Evolutionary conservation across 768 basidiomycete genomes (phyloP).

Genomic region (Rhizopogon salebrosus): DNA sequence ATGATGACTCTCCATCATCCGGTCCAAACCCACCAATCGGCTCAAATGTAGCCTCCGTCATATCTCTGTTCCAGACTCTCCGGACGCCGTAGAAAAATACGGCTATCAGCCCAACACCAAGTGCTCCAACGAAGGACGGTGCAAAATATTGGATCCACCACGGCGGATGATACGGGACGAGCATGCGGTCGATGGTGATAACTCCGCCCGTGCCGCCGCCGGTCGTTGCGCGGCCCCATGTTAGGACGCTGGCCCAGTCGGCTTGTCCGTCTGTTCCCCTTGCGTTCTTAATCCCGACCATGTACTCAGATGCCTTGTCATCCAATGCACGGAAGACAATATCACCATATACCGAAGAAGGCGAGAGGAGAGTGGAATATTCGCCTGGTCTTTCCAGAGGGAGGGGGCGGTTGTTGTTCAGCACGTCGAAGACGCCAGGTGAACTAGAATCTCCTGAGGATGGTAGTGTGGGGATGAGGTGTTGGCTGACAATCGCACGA

Average conservation of each 20-base stretch:
- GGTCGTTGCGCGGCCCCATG: slow-evolving; percentile 75
- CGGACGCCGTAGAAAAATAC: slow-evolving; percentile 71
- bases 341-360: slow-evolving; percentile 67
- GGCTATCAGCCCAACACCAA: slow-evolving; percentile 59
- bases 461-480: slow-evolving; percentile 54
- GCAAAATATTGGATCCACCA: slow-evolving; percentile 80
- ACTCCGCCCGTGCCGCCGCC: slow-evolving; percentile 79
- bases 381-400: slow-evolving; percentile 63
- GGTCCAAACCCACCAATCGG: slow-evolving; percentile 77
- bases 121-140: slow-evolving; percentile 54
- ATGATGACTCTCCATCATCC: slow-evolving; percentile 37
- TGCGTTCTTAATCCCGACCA: slow-evolving; percentile 72
- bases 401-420: slow-evolving; percentile 72
- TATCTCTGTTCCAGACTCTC: slow-evolving; percentile 66
- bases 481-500: slow-evolving; percentile 64
- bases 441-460: slow-evolving; percentile 15
- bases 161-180: slow-evolving; percentile 81
- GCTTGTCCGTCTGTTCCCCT: slow-evolving; percentile 56
- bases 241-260: slow-evolving; percentile 61
- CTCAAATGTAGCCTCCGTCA: slow-evolving; percentile 85
- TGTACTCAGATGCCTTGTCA: slow-evolving; percentile 39
- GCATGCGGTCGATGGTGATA: slow-evolving; percentile 76
- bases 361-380: slow-evolving; percentile 75
- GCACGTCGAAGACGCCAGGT: slow-evolving; percentile 25
- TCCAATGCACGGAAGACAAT: slow-evolving; percentile 64